Conservation (phyloP, 495 filamentous ascomycete genomes). For the Sordaria brevicollis region DNA sequence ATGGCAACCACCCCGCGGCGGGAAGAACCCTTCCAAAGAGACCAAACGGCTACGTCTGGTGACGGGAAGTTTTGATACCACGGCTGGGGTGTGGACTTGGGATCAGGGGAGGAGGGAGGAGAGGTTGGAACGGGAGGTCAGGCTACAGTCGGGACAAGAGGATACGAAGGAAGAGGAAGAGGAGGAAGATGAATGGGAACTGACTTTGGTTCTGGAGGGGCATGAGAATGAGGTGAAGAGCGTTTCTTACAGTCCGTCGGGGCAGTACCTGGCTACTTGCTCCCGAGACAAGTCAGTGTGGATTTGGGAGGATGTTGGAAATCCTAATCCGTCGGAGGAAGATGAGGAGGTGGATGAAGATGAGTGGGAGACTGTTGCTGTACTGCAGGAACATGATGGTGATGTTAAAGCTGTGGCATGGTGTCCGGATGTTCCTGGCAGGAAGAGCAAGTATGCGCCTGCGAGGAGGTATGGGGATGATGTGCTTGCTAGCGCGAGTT, state of each 20-base stretch:
- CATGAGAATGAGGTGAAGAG: constrained; percentile 91
- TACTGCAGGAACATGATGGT: constrained; percentile 84
- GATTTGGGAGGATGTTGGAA: constrained; percentile 89
- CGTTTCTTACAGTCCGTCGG: constrained; percentile 69
- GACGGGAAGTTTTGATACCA: constrained; percentile 84
- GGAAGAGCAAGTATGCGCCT: constrained; percentile 29
- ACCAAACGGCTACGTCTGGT: constrained; percentile 56
- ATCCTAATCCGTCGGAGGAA: not conserved
- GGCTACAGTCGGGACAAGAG: constrained; percentile 2
- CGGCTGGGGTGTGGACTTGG: constrained; percentile 77
- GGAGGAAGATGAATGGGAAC: constrained; percentile 74
- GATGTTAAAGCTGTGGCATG: constrained; percentile 92
- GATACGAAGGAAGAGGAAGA: constrained; percentile 13
- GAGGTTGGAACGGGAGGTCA: constrained; percentile 6
- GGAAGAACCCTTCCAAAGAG: constrained; percentile 33
- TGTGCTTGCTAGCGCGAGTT: constrained; percentile 73
- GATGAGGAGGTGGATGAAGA: constrained; percentile 49
- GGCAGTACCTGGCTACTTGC: constrained; percentile 79
- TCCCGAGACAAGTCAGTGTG: constrained; percentile 91
- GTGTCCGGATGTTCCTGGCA: constrained; percentile 51
- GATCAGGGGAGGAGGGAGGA: constrained; percentile 11
- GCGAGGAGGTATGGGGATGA: constrained; percentile 34
- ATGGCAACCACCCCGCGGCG: constrained; percentile 62
- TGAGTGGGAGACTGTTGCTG: constrained; percentile 91
- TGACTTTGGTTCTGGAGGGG: constrained; percentile 78